phyloP scores from a whole-genome alignment of 441 rosid species.

The Rhodomyrtus psidioides region DNA sequence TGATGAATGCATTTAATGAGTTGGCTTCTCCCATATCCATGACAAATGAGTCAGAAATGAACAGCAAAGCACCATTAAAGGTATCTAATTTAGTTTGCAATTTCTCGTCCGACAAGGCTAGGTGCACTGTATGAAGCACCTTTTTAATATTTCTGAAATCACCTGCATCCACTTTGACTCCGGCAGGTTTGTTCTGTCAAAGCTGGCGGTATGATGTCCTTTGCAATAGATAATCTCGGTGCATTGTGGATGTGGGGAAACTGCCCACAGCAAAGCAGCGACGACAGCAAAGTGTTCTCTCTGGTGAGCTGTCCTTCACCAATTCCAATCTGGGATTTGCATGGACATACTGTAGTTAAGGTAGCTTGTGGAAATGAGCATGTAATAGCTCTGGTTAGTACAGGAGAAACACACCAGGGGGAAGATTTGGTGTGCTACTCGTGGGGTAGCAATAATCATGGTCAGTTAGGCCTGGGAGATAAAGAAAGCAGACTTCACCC shows the following conservation, averaged over 20 bases:
- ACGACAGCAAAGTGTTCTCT: constrained; percentile 25
- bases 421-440: constrained; percentile 55
- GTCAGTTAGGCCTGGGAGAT: constrained; percentile 85
- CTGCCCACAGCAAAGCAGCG: constrained; percentile 43
- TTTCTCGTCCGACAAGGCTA: not conserved
- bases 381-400: constrained; percentile 61
- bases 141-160: not conserved
- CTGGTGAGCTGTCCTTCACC: constrained; percentile 46
- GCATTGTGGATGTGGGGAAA: constrained; percentile 92
- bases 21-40: constrained; percentile 22
- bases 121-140: not conserved
- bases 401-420: constrained; percentile 35
- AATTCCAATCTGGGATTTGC: constrained; percentile 44
- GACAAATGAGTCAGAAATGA: constrained; percentile 22
- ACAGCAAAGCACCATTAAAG: constrained; percentile 32
- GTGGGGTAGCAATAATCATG: constrained; percentile 72
- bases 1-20: constrained; percentile 36
- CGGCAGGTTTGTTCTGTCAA: constrained; percentile 53
- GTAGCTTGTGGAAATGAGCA: constrained; percentile 95
- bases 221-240: constrained; percentile 71
- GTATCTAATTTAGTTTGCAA: constrained; percentile 15
- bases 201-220: constrained; percentile 88
- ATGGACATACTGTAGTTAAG: constrained; percentile 70
- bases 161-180: not conserved
- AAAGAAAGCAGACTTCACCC: constrained; percentile 48